These are phyloP conservation scores for Fomitopsis palustris DNA, from an alignment of 1,284 basidiomycete species.

Conservation along the genomic window DNA sequence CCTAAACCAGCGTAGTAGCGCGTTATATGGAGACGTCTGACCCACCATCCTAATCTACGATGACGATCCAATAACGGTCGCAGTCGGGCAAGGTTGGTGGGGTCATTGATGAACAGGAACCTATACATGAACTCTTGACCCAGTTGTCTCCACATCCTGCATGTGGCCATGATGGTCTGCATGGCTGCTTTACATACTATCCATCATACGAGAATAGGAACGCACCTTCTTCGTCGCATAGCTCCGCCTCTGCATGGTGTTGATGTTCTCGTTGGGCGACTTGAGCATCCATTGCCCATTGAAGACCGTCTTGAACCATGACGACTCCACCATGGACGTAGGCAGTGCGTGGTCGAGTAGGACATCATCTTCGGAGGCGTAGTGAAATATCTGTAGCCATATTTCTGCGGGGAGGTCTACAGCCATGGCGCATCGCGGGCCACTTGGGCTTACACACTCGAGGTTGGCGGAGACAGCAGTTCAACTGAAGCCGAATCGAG, in stretches of 20 bases:
- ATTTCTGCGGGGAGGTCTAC: conserved; percentile 57
- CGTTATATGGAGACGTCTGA: conserved; percentile 57
- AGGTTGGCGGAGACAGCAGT: background rate
- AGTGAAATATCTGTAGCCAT: conserved; percentile 63
- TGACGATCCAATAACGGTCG: conserved; percentile 46
- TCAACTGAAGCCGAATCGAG: background rate
- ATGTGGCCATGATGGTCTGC: conserved; percentile 65
- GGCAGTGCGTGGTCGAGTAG: conserved; percentile 56
- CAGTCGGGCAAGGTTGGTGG: conserved; percentile 45
- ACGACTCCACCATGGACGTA: conserved; percentile 53
- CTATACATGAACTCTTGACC: conserved; percentile 63
- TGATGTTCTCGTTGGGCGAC: conserved; percentile 52
- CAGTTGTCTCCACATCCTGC: conserved; percentile 36
- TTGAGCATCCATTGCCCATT: conserved; percentile 50
- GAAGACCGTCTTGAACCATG: conserved; percentile 52
- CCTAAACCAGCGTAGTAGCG: conserved; percentile 40
- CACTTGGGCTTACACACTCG: background rate
- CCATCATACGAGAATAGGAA: background rate
- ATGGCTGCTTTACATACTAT: background rate
- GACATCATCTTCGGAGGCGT: conserved; percentile 62
- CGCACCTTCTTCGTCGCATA: conserved; percentile 64
- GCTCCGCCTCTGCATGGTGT: conserved; percentile 50
- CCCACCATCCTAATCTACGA: conserved; percentile 59
- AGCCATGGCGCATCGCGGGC: conserved; percentile 15
- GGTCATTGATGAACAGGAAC: conserved; percentile 59